A percentile compares a stretch with the other conserved stretches of the same genome.
phyloP scores from a whole-genome alignment of 257 asterid genomes.

The Fraxinus excelsior region DNA sequence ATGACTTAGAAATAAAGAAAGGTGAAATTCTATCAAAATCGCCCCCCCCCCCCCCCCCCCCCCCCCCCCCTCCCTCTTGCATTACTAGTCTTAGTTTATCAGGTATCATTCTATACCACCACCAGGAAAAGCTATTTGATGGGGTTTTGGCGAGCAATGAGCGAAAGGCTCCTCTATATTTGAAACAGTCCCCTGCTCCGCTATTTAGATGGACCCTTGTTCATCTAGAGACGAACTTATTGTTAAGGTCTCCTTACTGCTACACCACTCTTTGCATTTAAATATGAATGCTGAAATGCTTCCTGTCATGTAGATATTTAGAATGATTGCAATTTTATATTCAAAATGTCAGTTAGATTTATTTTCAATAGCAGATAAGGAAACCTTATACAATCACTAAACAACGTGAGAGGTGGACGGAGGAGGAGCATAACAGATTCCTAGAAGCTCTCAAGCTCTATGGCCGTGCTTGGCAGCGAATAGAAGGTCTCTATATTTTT shows the following conservation, averaged over 20 bases:
- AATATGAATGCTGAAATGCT: neutral
- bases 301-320: neutral
- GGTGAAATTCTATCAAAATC: conserved; percentile 33
- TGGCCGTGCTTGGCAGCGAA: conserved; percentile 99
- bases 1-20: conserved; percentile 35
- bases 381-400: conserved; percentile 95
- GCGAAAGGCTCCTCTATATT: conserved; percentile 39
- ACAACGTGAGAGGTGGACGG: conserved; percentile 98
- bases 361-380: conserved; percentile 60
- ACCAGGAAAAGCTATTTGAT: conserved; percentile 45
- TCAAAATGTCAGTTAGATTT: conserved; percentile 4
- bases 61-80: no score
- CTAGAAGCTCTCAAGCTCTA: conserved; percentile 89
- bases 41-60: conserved; percentile 28
- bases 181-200: conserved; percentile 46
- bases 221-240: conserved; percentile 87
- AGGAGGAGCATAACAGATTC: conserved; percentile 91
- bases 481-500: conserved; percentile 64
- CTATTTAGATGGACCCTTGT: conserved; percentile 67
- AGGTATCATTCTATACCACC: conserved; percentile 41
- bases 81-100: conserved; percentile 60
- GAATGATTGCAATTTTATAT: neutral
- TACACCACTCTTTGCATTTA: neutral
- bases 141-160: conserved; percentile 43
- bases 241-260: conserved; percentile 52